These are phyloP conservation scores for Sophora flavescens DNA, from an alignment of 306 rosid genomes.

Conservation along the genomic window DNA sequence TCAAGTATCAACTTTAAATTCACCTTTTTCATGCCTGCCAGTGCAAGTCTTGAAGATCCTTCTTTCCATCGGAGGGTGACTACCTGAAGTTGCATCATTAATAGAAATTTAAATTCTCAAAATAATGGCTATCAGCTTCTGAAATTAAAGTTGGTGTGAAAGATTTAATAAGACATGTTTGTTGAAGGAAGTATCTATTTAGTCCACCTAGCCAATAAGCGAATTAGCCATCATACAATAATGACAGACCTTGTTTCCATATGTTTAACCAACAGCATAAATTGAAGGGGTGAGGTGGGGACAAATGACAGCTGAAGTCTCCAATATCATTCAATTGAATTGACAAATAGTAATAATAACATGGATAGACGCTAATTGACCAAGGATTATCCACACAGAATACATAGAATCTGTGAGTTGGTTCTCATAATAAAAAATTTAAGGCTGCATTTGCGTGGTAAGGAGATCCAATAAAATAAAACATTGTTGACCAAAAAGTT, in stretches of 20 bases:
- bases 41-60: constrained; percentile 40
- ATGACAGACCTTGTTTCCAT: background rate
- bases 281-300: background rate
- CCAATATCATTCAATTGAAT: background rate
- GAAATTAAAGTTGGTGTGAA: background rate
- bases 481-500: background rate
- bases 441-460: background rate
- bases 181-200: background rate
- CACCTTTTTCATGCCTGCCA: constrained; percentile 47
- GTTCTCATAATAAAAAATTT: background rate
- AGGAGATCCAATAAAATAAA: background rate
- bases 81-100: constrained; percentile 38
- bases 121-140: background rate
- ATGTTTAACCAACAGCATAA: background rate
- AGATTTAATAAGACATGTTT: background rate
- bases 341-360: background rate
- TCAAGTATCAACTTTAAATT: background rate
- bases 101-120: background rate
- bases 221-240: background rate
- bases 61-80: constrained; percentile 48
- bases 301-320: background rate
- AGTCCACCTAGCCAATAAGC: background rate
- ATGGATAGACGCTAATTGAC: background rate
- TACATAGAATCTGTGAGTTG: background rate
- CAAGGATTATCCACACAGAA: background rate